These are phyloP conservation scores for Globisporangium middletonii DNA, from an alignment of 352 stramenopile genomes.

Conservation along the genomic window DNA sequence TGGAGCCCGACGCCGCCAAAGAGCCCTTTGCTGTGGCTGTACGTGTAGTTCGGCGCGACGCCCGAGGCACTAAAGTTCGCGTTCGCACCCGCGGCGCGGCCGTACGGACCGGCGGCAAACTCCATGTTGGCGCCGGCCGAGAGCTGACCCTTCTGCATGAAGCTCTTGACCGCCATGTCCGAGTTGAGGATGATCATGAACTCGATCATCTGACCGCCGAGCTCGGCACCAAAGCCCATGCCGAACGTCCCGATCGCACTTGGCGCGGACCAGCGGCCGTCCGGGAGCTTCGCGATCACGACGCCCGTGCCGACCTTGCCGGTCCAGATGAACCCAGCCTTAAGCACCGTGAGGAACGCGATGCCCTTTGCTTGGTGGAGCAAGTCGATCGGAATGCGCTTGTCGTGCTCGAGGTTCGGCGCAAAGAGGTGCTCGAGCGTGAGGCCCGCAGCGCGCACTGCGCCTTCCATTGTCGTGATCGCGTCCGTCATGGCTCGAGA, in stretches of 20 bases:
- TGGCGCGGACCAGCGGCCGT: slow-evolving; percentile 94
- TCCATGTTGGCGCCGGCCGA: slow-evolving; percentile 79
- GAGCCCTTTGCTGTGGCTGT: slow-evolving; percentile 83
- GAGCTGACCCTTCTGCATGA: slow-evolving; percentile 82
- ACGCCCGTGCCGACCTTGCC: slow-evolving; percentile 87
- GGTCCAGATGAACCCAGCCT: slow-evolving; percentile 86
- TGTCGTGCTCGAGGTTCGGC: slow-evolving; percentile 78
- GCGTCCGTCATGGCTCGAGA: slow-evolving; percentile 43
- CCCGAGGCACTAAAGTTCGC: slow-evolving; percentile 73
- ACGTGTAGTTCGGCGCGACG: slow-evolving; percentile 84
- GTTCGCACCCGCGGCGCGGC: slow-evolving; percentile 64
- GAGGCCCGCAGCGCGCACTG: slow-evolving; percentile 85
- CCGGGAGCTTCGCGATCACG: slow-evolving; percentile 90
- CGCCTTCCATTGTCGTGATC: slow-evolving; percentile 88
- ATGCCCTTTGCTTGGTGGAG: slow-evolving; percentile 87
- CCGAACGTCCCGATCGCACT: slow-evolving; percentile 91
- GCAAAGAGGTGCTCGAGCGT: slow-evolving; percentile 91
- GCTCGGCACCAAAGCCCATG: slow-evolving; percentile 80
- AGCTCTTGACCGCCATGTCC: slow-evolving; percentile 88
- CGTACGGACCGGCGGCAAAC: slow-evolving; percentile 76
- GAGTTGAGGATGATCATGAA: slow-evolving; percentile 93
- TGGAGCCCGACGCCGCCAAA: slow-evolving; percentile 81
- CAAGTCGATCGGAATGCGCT: slow-evolving; percentile 87
- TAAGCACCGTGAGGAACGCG: slow-evolving; percentile 90
- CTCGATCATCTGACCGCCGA: slow-evolving; percentile 79